Conservation (phyloP, 192 early-diverging fungal species). For the Phycomyces nitens region DNA sequence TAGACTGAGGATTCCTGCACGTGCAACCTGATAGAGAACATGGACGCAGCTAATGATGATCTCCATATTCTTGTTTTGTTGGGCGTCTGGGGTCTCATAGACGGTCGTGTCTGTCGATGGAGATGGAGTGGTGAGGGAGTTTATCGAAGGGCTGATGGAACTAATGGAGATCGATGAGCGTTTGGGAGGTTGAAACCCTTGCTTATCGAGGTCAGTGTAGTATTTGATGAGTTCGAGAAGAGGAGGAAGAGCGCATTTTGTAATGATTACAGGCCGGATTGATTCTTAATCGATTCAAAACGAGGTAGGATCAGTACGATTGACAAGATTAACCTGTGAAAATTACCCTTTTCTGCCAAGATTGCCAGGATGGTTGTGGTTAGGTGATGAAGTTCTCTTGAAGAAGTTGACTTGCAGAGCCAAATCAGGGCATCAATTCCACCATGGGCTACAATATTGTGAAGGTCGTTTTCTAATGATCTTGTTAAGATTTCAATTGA, state of each 20-base stretch:
- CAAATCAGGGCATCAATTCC: slow-evolving; percentile 54
- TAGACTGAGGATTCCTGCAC: slow-evolving; percentile 13
- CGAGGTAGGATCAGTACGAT: neutral
- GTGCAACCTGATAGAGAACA: slow-evolving; percentile 12
- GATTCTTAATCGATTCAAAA: slow-evolving; percentile 39
- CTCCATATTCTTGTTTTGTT: neutral
- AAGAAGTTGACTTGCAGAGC: slow-evolving; percentile 38
- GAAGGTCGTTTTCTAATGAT: slow-evolving; percentile 41
- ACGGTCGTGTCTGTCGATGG: neutral
- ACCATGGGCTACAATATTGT: slow-evolving; percentile 44
- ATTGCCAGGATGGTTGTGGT: slow-evolving; percentile 47
- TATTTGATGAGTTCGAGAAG: slow-evolving; percentile 36
- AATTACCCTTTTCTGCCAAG: slow-evolving; percentile 47
- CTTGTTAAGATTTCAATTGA: neutral
- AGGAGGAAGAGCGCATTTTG: slow-evolving; percentile 47
- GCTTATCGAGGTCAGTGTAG: slow-evolving; percentile 6
- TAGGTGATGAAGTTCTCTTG: slow-evolving; percentile 41
- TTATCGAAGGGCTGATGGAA: neutral
- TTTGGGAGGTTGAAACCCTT: slow-evolving; percentile 2
- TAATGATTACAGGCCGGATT: slow-evolving; percentile 43
- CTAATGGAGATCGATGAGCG: neutral
- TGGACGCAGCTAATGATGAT: slow-evolving; percentile 17
- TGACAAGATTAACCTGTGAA: neutral
- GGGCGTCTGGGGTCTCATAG: no score
- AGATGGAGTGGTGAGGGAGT: neutral